Base-by-base conservation (phyloP, 805 yeast species). In the Yarrowia deformans region DNA sequence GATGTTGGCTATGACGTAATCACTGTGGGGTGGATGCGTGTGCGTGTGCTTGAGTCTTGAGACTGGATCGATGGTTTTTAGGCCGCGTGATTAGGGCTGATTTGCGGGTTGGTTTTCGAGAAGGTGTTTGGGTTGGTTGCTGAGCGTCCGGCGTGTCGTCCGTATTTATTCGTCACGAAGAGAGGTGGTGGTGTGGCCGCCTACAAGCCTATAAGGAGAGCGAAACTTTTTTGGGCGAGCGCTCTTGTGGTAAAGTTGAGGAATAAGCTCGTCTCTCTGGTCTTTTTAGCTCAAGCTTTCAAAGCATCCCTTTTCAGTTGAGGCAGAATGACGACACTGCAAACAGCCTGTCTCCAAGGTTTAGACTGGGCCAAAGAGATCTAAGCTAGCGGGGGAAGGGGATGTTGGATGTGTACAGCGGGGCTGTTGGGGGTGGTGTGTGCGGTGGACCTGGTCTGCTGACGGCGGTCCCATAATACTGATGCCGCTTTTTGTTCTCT, bases 161-260 rank as follows among this genome's bases (percentile, higher is more conserved):
- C n/a, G 19, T 29, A 29, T 48, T 48, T 48, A 48, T 48, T 35
- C 52, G 52, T 48, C 52, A 54, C 32, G 43, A 19, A 35, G 43
- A 34, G 29, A 37, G 43, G 85, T 69, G 71, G 66, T 32, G 32
- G 71, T 67, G 68, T 32, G 37, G 50, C 34, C 23, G 49, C 52
- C 43, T 66, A 63, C 40, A 56, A 56, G 49, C 61, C 49, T 66
- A 50, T 56, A 40, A 40, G 63, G 63, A 56, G 40, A 56, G 48
- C 63, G 63, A 40, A 56, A 56, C 63, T 56, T 55, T 55, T 55
- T 55, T 55, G 9, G 61, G 29, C 29, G 46, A 32, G 37, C 29
- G 29, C 37, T 23, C 29, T 23, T 55, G 8, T 35, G 16, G 12
- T 49, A 49, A 29, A 19, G n/a, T 55, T 55, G 18, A 1, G 54